Evolutionary conservation across 75 land plant species (phyloP).

Genomic region (Selaginella moellendorffii): DNA sequence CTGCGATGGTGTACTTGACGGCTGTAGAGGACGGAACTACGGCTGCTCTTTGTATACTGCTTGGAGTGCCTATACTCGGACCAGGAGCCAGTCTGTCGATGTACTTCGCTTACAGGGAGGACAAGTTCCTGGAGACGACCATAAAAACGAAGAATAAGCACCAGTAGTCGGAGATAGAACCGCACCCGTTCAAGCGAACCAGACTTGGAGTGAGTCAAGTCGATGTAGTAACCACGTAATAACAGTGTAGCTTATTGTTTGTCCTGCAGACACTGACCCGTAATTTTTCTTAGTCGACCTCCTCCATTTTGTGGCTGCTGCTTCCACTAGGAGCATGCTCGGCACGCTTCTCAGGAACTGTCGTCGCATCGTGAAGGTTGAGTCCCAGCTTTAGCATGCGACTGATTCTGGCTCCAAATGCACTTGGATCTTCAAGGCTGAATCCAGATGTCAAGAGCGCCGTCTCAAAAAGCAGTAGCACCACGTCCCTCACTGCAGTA

Average conservation of each 20-base stretch:
- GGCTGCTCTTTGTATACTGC: not conserved
- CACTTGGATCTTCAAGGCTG: conserved; percentile 58
- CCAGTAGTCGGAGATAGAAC: too few relatives aligned
- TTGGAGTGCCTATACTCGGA: conserved; percentile 5
- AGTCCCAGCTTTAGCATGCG: conserved; percentile 70
- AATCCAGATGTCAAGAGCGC: conserved; percentile 62
- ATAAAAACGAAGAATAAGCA: too few relatives aligned
- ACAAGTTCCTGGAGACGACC: too few relatives aligned
- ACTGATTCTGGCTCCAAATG: conserved; percentile 50
- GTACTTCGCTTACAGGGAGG: conserved; percentile 14
- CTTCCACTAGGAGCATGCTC: conserved; percentile 13
- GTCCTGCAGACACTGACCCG: too few relatives aligned
- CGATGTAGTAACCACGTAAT: too few relatives aligned
- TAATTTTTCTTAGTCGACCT: too few relatives aligned
- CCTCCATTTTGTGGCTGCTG: too few relatives aligned
- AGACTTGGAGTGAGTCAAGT: too few relatives aligned
- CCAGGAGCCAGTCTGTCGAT: conserved; percentile 12
- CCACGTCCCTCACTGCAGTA: conserved; percentile 66
- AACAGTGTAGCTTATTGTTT: too few relatives aligned
- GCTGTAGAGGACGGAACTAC: conserved; percentile 10
- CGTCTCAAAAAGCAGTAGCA: conserved; percentile 49
- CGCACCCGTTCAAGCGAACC: too few relatives aligned
- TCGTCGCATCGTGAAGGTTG: conserved; percentile 49
- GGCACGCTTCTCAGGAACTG: conserved; percentile 17
- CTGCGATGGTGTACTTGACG: conserved; percentile 10